Percentiles rank a stretch among this genome's conserved stretches.
These are phyloP conservation scores for Linum trigynum DNA, from an alignment of 345 rosid genomes.

Conservation along the genomic window DNA sequence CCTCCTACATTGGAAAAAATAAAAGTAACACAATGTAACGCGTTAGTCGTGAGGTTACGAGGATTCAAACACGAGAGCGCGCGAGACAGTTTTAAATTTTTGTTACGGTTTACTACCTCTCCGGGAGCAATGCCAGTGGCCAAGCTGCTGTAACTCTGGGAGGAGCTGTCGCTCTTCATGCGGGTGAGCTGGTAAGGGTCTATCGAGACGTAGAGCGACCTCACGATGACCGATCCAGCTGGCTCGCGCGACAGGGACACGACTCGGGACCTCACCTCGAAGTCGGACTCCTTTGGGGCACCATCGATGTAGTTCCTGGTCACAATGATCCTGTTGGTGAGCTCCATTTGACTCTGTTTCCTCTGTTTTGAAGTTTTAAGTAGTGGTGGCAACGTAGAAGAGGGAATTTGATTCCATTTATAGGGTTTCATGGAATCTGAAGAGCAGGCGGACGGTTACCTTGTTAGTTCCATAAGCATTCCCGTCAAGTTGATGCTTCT, in stretches of 20 bases:
- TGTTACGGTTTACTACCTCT: slow-evolving; percentile 15
- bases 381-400: too few species aligned
- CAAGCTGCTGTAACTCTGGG: slow-evolving; percentile 17
- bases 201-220: slow-evolving; percentile 40
- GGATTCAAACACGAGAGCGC: neutral
- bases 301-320: slow-evolving; percentile 29
- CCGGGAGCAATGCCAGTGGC: slow-evolving; percentile 30
- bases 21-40: neutral
- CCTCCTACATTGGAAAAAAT: slow-evolving; percentile 21
- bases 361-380: too few species aligned
- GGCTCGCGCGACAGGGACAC: slow-evolving; percentile 20
- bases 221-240: slow-evolving; percentile 27
- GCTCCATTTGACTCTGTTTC: neutral
- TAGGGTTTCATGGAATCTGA: too few species aligned
- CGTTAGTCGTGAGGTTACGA: neutral
- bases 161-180: slow-evolving; percentile 35
- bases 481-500: too few species aligned
- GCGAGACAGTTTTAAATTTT: too few species aligned
- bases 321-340: slow-evolving; percentile 28
- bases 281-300: slow-evolving; percentile 31
- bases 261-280: slow-evolving; percentile 23
- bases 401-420: too few species aligned
- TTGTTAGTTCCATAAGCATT: too few species aligned
- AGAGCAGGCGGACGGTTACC: too few species aligned
- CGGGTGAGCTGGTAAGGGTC: slow-evolving; percentile 57